Evolutionary conservation across 1,284 basidiomycete genomes (phyloP), one percentile per base, ranked within the genome.

Genomic region (Somion occarium): DNA sequence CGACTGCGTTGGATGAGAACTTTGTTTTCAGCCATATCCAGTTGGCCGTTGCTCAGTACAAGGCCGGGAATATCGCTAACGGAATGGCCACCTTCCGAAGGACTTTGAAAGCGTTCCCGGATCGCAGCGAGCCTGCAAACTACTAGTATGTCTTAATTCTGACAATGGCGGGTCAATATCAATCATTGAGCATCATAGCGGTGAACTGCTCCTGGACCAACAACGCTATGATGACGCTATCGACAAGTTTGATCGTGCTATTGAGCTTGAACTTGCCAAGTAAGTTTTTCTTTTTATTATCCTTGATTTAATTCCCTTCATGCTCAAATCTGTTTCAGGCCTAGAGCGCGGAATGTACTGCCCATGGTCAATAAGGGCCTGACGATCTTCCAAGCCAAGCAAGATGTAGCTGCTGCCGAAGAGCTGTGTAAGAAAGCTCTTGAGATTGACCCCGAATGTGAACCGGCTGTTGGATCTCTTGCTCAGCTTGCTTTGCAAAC

Each of bases 1-100:
- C 93, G 9, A 91, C 85, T 23, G 78, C 84, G 56, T 77, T 97
- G 42, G 93, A 97, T 63, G 77, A 85, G 55, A 67, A 73, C 24
- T 98, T 96, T 62, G 93, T 98, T 56, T 98, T 96, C 75, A 88
- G 87, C 54, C 95, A 98, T 59, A 96, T 99, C 58, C 97, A 99
- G 67, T 80, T 95, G 48, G 97, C 96, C 0, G 97, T 99, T 20
- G 96, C 95, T 22, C 90, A 93, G 69, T 99, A 99, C 83, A 98
- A 99, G 78, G 73, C 82, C 54, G 88, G 82, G 42, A 80, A 91
- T 58, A 64, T 90, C 15, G 84, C 80, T 15, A 85, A 85, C 57
- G 88, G 88, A 59, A 95, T 97, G 85, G 87, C 85, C 2, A 89
- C 88, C 2, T 99, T 99, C 83, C 78, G 93, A 58, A 72, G 80